Evolutionary conservation across 352 stramenopile species (phyloP).

Genomic region (Pythium vanterpoolii): DNA sequence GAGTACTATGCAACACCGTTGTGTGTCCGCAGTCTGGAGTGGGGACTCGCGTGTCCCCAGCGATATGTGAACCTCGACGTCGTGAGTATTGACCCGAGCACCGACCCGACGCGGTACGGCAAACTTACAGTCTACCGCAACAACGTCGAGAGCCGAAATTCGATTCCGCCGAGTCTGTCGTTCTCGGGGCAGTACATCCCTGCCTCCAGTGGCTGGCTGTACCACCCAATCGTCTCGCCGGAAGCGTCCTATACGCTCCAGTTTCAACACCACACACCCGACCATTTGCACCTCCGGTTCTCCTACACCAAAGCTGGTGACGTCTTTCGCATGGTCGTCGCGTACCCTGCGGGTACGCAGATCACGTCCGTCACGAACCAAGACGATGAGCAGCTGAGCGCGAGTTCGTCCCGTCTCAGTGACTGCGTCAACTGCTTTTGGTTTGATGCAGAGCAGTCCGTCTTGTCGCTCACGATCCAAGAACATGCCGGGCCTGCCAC

Average conservation of each 20-base stretch:
- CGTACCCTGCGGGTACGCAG: conserved; percentile 24
- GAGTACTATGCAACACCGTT: conserved; percentile 27
- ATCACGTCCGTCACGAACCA: conserved; percentile 22
- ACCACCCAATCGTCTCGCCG: conserved; percentile 36
- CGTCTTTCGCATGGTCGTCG: conserved; percentile 22
- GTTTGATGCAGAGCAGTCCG: conserved; percentile 20
- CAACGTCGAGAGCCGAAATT: conserved; percentile 11
- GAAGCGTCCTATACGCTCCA: conserved; percentile 30
- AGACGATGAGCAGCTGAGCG: conserved; percentile 4
- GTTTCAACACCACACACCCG: conserved; percentile 28
- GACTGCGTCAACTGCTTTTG: conserved; percentile 35
- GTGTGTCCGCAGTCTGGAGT: conserved; percentile 16
- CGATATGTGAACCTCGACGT: conserved; percentile 42
- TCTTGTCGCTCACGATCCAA: conserved; percentile 22
- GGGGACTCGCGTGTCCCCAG: conserved; percentile 33
- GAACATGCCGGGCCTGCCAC: conserved; percentile 13
- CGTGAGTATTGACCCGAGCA: conserved; percentile 21
- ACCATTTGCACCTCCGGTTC: conserved; percentile 23
- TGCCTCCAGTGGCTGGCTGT: conserved; percentile 31
- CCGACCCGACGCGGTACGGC: conserved; percentile 24
- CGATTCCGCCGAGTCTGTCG: conserved; percentile 7
- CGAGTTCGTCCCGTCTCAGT: conserved; percentile 1
- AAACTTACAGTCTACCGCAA: conserved; percentile 25
- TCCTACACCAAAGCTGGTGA: conserved; percentile 24
- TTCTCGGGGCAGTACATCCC: conserved; percentile 37